These are phyloP conservation scores for Exophiala phaeomuriformis DNA, from an alignment of 2,329 filamentous ascomycete genomes.

Conservation along the genomic window DNA sequence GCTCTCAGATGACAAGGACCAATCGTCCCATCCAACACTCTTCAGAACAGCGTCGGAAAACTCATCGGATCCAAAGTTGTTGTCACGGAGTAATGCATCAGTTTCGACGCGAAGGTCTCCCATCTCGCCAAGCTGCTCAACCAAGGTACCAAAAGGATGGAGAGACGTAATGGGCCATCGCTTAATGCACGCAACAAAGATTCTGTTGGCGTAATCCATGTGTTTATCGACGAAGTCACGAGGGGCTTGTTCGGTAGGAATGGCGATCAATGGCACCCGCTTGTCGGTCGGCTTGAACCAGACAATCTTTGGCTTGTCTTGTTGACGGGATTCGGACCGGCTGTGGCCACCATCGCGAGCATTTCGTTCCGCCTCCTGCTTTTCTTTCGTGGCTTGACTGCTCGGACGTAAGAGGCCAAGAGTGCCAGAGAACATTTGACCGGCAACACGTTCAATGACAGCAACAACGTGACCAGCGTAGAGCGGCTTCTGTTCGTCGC, in stretches of 20 bases:
- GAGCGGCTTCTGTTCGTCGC: conserved; percentile 92
- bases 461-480: conserved; percentile 97
- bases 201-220: conserved; percentile 92
- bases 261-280: conserved; percentile 94
- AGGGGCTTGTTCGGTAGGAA: conserved; percentile 94
- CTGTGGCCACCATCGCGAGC: conserved; percentile 73
- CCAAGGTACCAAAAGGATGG: conserved; percentile 93
- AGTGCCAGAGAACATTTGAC: conserved; percentile 98
- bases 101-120: conserved; percentile 96
- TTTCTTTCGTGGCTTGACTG: conserved; percentile 98
- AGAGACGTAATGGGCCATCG: conserved; percentile 99
- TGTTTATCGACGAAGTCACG: conserved; percentile 98
- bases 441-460: conserved; percentile 91
- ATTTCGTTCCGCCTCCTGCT: conserved; percentile 92
- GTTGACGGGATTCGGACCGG: conserved; percentile 69
- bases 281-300: conserved; percentile 99
- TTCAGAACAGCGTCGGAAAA: conserved; percentile 94
- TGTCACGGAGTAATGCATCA: conserved; percentile 90
- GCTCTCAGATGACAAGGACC: conserved; percentile 77
- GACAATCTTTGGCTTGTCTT: conserved; percentile 98
- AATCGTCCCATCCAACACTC: conserved; percentile 86
- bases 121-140: conserved; percentile 95
- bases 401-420: conserved; percentile 89
- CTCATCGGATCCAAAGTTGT: conserved; percentile 96
- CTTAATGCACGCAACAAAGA: conserved; percentile 99